These are phyloP conservation scores for Parsonsia alboflavescens DNA, from an alignment of 257 asterid genomes.

Conservation along the genomic window DNA sequence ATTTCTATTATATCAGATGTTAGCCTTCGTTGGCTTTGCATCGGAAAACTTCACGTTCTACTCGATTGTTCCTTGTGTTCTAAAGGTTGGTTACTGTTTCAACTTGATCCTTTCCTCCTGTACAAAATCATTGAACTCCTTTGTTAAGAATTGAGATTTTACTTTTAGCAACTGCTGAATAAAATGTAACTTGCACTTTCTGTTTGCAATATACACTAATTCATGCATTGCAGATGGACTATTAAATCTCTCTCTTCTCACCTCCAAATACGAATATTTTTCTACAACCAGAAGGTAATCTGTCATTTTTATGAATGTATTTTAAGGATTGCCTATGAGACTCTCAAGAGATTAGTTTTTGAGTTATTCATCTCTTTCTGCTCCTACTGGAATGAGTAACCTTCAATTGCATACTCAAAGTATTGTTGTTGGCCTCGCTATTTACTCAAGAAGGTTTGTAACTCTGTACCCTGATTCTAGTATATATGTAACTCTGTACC, in stretches of 20 bases:
- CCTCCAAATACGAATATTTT: slow-evolving; percentile 61
- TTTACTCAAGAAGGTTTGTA: slow-evolving; percentile 52
- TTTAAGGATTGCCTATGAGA: not conserved
- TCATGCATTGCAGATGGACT: slow-evolving; percentile 37
- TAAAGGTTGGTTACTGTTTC: slow-evolving; percentile 29
- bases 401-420: slow-evolving; percentile 47
- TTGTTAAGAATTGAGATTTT: not conserved
- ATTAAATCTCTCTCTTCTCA: slow-evolving; percentile 69
- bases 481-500: not conserved
- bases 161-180: not conserved
- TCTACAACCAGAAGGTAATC: slow-evolving; percentile 64
- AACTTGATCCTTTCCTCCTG: not conserved
- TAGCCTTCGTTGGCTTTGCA: slow-evolving; percentile 41
- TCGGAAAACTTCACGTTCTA: slow-evolving; percentile 48
- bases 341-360: not conserved
- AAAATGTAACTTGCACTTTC: not conserved
- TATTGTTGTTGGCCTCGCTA: slow-evolving; percentile 55
- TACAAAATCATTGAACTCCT: not conserved
- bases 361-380: not conserved
- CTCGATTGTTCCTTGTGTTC: slow-evolving; percentile 42
- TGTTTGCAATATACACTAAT: not conserved
- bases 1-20: slow-evolving; percentile 32
- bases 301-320: not conserved
- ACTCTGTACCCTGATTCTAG: not conserved
- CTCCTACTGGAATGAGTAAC: not conserved